Evolutionary conservation across 352 stramenopile genomes (phyloP).

Genomic region (Globisporangium canariense): DNA sequence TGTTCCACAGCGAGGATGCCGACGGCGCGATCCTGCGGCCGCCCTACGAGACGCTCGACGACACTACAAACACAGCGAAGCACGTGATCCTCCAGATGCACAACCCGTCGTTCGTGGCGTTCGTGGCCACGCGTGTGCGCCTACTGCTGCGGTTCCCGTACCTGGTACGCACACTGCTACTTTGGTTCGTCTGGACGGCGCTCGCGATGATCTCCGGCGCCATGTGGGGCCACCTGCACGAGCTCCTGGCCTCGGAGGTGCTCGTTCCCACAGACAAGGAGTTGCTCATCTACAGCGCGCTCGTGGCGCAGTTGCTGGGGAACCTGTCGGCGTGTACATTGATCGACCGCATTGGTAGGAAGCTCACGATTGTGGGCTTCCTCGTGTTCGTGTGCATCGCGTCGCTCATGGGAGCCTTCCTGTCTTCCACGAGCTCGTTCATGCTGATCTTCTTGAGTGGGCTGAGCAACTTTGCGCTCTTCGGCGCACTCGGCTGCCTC

Average conservation of each 20-base stretch:
- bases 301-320: slow-evolving; percentile 4
- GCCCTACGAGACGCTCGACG: neutral
- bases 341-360: slow-evolving; percentile 6
- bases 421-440: neutral
- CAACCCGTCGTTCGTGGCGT: neutral
- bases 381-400: neutral
- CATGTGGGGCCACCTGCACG: neutral
- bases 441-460: slow-evolving; percentile 2
- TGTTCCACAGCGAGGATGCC: neutral
- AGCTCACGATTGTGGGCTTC: neutral
- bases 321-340: neutral
- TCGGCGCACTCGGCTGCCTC: slow-evolving; percentile 26
- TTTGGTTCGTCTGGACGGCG: slow-evolving; percentile 6
- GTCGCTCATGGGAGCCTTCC: neutral
- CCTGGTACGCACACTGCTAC: slow-evolving; percentile 4
- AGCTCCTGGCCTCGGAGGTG: neutral
- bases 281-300: slow-evolving; percentile 2
- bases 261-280: too few relatives aligned
- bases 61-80: neutral
- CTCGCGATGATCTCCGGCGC: neutral
- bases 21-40: neutral
- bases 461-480: slow-evolving; percentile 3
- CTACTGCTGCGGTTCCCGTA: slow-evolving; percentile 5
- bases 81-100: neutral
- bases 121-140: neutral